phyloP scores from a whole-genome alignment of 768 basidiomycete species.

The Ramaria rubella region DNA sequence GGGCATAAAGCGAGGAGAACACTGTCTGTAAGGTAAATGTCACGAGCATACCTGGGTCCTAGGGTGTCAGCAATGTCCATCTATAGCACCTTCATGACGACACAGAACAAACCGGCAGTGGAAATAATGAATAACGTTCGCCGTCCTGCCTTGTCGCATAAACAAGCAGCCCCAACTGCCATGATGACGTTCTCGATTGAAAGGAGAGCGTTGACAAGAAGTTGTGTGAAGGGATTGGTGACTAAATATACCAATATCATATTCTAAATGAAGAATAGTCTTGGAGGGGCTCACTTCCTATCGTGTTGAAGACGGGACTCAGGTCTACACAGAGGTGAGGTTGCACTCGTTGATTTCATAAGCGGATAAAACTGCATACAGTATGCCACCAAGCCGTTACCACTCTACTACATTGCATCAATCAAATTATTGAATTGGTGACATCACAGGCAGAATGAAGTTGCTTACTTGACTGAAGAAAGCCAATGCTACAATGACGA shows the following conservation, averaged over 20 bases:
- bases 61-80: conserved; percentile 5
- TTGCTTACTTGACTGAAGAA: conserved; percentile 43
- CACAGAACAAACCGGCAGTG: conserved; percentile 30
- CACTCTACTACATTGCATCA: conserved; percentile 37
- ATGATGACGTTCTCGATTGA: conserved; percentile 52
- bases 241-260: conserved; percentile 23
- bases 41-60: conserved; percentile 36
- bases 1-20: conserved; percentile 28
- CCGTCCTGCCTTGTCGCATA: conserved; percentile 45
- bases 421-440: too few relatives aligned
- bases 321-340: conserved; percentile 28
- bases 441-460: too few relatives aligned
- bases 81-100: conserved; percentile 18
- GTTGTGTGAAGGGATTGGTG: conserved; percentile 38
- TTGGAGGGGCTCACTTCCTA: conserved; percentile 33
- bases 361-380: conserved; percentile 18
- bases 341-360: not conserved
- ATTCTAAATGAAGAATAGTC: not conserved
- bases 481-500: conserved; percentile 50
- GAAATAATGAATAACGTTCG: conserved; percentile 45
- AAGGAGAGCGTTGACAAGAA: conserved; percentile 44
- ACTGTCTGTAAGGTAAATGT: conserved; percentile 36
- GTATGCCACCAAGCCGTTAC: conserved; percentile 41
- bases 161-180: conserved; percentile 42
- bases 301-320: conserved; percentile 45